Percentiles rank a stretch among this genome's conserved stretches.
These are phyloP conservation scores for Sclerotinia nivalis DNA, from an alignment of 2,329 filamentous ascomycete species.

Conservation along the genomic window DNA sequence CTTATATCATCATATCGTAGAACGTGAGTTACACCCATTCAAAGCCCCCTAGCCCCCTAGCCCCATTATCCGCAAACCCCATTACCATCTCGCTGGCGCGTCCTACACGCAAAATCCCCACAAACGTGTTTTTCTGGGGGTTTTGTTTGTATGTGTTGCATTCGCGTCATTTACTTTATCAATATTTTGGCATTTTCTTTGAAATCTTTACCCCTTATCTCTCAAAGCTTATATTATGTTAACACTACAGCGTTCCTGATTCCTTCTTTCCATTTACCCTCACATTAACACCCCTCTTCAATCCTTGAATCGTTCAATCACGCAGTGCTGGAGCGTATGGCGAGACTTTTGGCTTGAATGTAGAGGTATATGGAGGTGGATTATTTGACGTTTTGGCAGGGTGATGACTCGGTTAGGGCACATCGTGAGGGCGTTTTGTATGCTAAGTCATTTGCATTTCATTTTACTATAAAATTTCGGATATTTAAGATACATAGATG, in stretches of 20 bases:
- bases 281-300: background rate
- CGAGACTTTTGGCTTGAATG: conserved; percentile 24
- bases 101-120: conserved; percentile 16
- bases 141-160: too few species aligned
- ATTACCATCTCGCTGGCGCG: conserved; percentile 13
- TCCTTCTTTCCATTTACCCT: background rate
- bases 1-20: background rate
- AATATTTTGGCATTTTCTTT: too few species aligned
- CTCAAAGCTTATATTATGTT: background rate
- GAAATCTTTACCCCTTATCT: background rate
- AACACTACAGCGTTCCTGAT: background rate
- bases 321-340: conserved; percentile 4
- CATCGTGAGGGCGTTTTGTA: conserved; percentile 6
- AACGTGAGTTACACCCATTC: background rate
- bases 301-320: background rate
- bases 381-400: conserved; percentile 52
- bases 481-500: too few species aligned
- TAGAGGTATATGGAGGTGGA: conserved; percentile 47
- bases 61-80: background rate
- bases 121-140: too few species aligned
- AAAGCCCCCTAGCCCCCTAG: background rate
- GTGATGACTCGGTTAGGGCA: conserved; percentile 30
- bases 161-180: too few species aligned
- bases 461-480: background rate
- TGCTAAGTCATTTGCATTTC: background rate